These are phyloP conservation scores for Tephrocybe rancida DNA, from an alignment of 768 basidiomycete species.

Conservation along the genomic window DNA sequence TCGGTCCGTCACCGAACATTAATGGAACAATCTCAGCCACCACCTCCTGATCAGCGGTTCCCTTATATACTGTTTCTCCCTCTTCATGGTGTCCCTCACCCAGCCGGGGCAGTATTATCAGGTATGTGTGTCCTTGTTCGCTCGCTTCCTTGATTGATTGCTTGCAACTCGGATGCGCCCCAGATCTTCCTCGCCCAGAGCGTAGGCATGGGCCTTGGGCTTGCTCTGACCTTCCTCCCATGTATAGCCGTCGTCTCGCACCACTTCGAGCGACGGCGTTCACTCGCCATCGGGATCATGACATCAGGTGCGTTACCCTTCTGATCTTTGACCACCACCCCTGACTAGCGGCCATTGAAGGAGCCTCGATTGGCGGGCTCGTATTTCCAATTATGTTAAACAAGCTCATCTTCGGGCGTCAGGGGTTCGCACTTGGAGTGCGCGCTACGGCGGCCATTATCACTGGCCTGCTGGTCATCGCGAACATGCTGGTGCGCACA, in stretches of 20 bases:
- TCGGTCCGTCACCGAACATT: background rate
- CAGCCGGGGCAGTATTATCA: constrained; percentile 37
- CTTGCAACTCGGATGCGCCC: background rate
- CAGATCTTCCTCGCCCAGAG: constrained; percentile 41
- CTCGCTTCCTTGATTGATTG: background rate
- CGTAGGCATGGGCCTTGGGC: constrained; percentile 34
- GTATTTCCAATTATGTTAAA: constrained; percentile 39
- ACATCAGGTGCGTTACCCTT: constrained; percentile 31
- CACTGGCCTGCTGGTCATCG: constrained; percentile 31
- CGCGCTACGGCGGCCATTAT: constrained; percentile 37
- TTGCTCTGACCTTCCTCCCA: constrained; percentile 40
- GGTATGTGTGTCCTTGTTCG: constrained; percentile 8
- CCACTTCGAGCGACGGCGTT: constrained; percentile 35
- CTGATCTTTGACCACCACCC: background rate
- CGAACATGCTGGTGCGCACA: constrained; percentile 36
- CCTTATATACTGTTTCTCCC: constrained; percentile 37
- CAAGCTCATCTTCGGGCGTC: constrained; percentile 23
- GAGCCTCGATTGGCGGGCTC: constrained; percentile 38
- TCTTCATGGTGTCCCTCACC: constrained; percentile 41
- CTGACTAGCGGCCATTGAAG: constrained; percentile 14
- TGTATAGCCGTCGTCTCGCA: constrained; percentile 38
- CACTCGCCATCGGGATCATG: constrained; percentile 39
- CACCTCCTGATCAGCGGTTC: constrained; percentile 40
- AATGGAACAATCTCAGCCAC: constrained; percentile 26
- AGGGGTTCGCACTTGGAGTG: constrained; percentile 34